These are phyloP conservation scores for Fusarium liriodendri DNA, from an alignment of 2,329 filamentous ascomycete genomes.

Conservation along the genomic window DNA sequence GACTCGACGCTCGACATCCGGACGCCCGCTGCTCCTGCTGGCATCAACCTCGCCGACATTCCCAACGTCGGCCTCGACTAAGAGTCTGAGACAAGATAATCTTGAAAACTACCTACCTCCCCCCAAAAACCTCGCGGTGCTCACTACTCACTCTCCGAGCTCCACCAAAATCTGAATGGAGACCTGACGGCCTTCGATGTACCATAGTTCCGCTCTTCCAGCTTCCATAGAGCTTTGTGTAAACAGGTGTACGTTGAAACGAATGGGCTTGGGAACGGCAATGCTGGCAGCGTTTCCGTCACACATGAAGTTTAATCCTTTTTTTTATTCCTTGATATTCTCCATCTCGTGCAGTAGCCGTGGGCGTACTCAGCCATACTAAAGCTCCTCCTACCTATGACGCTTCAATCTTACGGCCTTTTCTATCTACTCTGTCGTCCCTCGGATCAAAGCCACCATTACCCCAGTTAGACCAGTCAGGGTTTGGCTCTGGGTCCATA, in stretches of 20 bases:
- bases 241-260: constrained; percentile 53
- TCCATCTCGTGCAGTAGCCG: background rate
- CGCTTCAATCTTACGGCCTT: constrained; percentile 74
- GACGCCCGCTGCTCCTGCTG: constrained; percentile 47
- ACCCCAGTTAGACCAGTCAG: constrained; percentile 95
- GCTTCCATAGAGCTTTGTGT: constrained; percentile 56
- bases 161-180: constrained; percentile 38
- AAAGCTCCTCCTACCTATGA: constrained; percentile 16
- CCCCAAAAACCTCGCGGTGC: constrained; percentile 23
- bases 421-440: constrained; percentile 87
- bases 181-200: constrained; percentile 51
- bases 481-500: constrained; percentile 78
- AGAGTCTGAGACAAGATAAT: constrained; percentile 39
- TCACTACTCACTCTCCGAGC: constrained; percentile 16
- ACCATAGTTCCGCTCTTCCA: constrained; percentile 54
- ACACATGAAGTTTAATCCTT: constrained; percentile 43
- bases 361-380: background rate
- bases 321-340: constrained; percentile 19
- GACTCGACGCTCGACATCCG: constrained; percentile 79
- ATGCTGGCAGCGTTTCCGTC: constrained; percentile 47
- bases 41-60: constrained; percentile 60
- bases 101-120: constrained; percentile 15
- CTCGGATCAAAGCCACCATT: constrained; percentile 94
- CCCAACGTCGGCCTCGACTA: constrained; percentile 68
- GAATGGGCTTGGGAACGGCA: constrained; percentile 48